Conservation (phyloP, 805 yeast genomes). For the Candida boidinii region DNA sequence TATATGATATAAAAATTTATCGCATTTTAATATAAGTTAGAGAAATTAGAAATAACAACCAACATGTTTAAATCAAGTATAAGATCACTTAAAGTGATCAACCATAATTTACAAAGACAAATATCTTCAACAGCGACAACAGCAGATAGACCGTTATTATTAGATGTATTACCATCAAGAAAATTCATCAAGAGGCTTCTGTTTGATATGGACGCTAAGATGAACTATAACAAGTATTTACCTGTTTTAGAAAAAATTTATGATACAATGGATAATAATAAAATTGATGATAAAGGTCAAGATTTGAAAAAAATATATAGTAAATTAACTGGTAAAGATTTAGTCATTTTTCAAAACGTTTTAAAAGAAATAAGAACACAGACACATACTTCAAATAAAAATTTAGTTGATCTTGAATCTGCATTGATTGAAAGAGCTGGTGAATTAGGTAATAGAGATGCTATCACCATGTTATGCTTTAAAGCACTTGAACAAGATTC, state of each 20-base stretch:
- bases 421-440: conserved; percentile 78
- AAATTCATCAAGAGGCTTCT: conserved; percentile 48
- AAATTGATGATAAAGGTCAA: conserved; percentile 8
- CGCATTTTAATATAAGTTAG: too few relatives aligned
- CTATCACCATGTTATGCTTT: conserved; percentile 66
- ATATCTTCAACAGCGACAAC: conserved; percentile 1
- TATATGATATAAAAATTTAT: too few relatives aligned
- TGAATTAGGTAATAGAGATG: conserved; percentile 74
- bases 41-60: neutral
- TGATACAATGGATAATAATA: conserved; percentile 29
- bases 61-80: neutral
- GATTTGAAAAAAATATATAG: conserved; percentile 30
- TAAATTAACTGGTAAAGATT: conserved; percentile 44
- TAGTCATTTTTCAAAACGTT: conserved; percentile 61
- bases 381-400: conserved; percentile 49
- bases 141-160: conserved; percentile 30
- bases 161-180: conserved; percentile 49
- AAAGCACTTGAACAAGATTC: conserved; percentile 41
- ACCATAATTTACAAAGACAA: too few relatives aligned
- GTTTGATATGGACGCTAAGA: conserved; percentile 58
- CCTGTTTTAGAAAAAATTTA: conserved; percentile 49
- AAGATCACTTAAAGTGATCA: neutral
- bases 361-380: conserved; percentile 52
- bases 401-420: conserved; percentile 56
- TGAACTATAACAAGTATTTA: conserved; percentile 43